These are phyloP conservation scores for Hamamelis virginiana DNA, from an alignment of 164 flowering plant species.

Conservation along the genomic window DNA sequence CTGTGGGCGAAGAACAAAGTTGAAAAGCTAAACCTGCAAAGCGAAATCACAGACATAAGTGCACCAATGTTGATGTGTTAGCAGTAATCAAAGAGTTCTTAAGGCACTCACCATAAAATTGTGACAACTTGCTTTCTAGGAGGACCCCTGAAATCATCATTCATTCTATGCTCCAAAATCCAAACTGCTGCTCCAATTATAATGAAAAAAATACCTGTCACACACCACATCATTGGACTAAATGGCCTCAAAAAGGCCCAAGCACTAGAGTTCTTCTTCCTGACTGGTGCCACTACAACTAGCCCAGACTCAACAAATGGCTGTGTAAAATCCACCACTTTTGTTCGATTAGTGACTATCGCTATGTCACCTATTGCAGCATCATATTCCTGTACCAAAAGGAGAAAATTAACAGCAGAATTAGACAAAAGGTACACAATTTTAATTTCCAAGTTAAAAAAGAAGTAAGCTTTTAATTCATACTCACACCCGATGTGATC, in stretches of 20 bases:
- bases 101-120: conserved; percentile 46
- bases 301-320: conserved; percentile 81
- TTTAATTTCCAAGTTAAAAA: not conserved
- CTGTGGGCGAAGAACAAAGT: conserved; percentile 73
- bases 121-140: conserved; percentile 54
- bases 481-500: conserved; percentile 67
- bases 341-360: conserved; percentile 65
- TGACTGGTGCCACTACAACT: conserved; percentile 75
- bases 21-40: conserved; percentile 85
- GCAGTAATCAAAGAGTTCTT: not conserved
- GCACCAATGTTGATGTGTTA: not conserved
- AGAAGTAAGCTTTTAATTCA: not conserved
- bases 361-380: conserved; percentile 83
- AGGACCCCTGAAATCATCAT: conserved; percentile 68
- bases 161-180: conserved; percentile 60
- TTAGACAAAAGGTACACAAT: not conserved
- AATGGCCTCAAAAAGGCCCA: conserved; percentile 85
- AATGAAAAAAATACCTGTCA: conserved; percentile 59
- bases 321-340: conserved; percentile 78
- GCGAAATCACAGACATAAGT: not conserved
- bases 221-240: conserved; percentile 61
- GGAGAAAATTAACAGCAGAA: conserved; percentile 7
- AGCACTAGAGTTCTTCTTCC: conserved; percentile 43
- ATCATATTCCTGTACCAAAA: conserved; percentile 55
- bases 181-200: conserved; percentile 59